Evolutionary conservation across 495 filamentous ascomycete genomes (phyloP).

Genomic region (Penicillium longicatenatum): DNA sequence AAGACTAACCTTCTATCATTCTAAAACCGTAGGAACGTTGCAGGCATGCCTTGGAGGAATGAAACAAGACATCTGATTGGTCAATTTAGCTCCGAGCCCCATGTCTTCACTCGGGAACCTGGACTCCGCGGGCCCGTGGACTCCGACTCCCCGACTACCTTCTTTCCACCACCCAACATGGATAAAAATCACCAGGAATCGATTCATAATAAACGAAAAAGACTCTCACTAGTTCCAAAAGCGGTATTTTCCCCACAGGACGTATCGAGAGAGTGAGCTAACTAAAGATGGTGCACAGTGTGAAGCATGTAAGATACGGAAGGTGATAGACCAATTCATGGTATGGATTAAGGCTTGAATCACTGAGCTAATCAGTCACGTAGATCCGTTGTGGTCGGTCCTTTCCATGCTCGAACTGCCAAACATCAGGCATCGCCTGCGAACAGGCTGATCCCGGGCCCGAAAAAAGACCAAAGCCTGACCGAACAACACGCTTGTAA

Average conservation of each 20-base stretch:
- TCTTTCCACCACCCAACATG: background rate
- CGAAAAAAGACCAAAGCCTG: slow-evolving; percentile 2
- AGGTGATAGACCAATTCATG: background rate
- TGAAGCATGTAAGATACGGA: slow-evolving; percentile 9
- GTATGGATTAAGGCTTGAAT: background rate
- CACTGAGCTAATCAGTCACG: background rate
- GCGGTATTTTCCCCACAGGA: background rate
- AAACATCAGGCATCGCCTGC: slow-evolving; percentile 4
- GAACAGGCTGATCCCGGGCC: slow-evolving; percentile 3
- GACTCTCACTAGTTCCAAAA: slow-evolving; percentile 4
- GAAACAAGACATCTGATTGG: too few relatives aligned
- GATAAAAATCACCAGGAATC: background rate
- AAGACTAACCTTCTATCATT: too few relatives aligned
- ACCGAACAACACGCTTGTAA: slow-evolving; percentile 4
- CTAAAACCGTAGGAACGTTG: too few relatives aligned
- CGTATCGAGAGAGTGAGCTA: background rate
- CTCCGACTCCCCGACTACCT: background rate
- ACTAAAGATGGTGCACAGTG: slow-evolving; percentile 1
- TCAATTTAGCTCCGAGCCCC: too few relatives aligned
- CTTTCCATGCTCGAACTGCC: slow-evolving; percentile 8
- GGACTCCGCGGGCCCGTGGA: slow-evolving; percentile 10
- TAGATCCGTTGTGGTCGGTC: slow-evolving; percentile 9
- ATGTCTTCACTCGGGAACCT: background rate
- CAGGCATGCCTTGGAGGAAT: too few relatives aligned
- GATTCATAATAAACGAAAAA: slow-evolving; percentile 2